Conservation (phyloP, 140 eudicot genomes). For the Bidens hawaiensis region DNA sequence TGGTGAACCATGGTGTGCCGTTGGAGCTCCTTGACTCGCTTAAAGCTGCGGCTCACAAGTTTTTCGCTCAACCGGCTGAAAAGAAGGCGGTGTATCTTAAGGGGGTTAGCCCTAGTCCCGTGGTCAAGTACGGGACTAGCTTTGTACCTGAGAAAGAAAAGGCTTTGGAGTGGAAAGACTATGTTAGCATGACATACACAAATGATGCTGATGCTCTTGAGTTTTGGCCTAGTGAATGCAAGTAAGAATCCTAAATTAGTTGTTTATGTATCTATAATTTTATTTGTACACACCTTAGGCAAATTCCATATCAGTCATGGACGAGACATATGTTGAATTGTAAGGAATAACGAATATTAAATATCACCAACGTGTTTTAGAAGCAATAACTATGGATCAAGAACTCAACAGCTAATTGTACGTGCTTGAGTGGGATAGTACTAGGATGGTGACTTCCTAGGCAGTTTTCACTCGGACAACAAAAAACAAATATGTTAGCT, state of each 20-base stretch:
- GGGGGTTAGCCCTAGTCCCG: conserved; percentile 35
- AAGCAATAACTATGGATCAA: too few relatives aligned
- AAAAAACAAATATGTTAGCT: too few relatives aligned
- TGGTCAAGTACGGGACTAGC: conserved; percentile 45
- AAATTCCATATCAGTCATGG: too few relatives aligned
- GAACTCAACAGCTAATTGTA: too few relatives aligned
- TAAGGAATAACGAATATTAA: too few relatives aligned
- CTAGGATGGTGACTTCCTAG: too few relatives aligned
- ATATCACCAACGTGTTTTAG: too few relatives aligned
- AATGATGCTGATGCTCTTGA: conserved; percentile 21
- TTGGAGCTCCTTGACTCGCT: conserved; percentile 26
- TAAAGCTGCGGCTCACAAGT: conserved; percentile 36
- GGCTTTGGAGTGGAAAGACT: conserved; percentile 24
- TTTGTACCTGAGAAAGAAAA: conserved; percentile 42
- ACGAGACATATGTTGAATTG: too few relatives aligned
- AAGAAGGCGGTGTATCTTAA: conserved; percentile 30
- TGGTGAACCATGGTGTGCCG: conserved; percentile 54
- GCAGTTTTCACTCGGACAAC: too few relatives aligned
- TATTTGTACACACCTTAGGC: too few relatives aligned
- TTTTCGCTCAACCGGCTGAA: conserved; percentile 34
- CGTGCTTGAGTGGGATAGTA: too few relatives aligned
- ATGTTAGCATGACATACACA: conserved; percentile 22
- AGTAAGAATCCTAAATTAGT: conserved; percentile 25
- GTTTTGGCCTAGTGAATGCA: conserved; percentile 46
- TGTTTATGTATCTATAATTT: too few relatives aligned